Conservation (phyloP, 257 asterid genomes). For the Solanum chmielewskii region DNA sequence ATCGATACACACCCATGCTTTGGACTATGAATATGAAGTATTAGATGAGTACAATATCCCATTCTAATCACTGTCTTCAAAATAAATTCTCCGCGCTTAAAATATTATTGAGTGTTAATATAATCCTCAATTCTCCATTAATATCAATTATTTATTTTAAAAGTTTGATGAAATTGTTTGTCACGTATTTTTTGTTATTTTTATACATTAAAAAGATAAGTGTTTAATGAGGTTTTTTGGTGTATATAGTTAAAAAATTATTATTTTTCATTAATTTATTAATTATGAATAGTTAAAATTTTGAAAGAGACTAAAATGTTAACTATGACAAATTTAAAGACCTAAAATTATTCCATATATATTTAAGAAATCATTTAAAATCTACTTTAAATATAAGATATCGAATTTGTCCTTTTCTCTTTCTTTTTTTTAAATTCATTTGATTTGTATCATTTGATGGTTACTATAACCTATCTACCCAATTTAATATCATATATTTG, state of each 20-base stretch:
- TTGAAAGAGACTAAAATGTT: not conserved
- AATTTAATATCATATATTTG: not conserved
- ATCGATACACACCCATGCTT: too few species aligned
- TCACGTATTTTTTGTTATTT: too few species aligned
- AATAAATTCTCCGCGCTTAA: too few species aligned
- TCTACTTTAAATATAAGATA: not conserved
- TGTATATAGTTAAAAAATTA: too few species aligned
- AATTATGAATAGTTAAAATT: too few species aligned
- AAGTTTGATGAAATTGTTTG: too few species aligned
- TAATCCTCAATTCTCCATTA: too few species aligned
- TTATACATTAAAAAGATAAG: too few species aligned
- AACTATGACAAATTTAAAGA: not conserved
- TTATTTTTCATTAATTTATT: too few species aligned
- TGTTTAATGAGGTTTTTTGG: too few species aligned
- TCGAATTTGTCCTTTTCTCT: not conserved
- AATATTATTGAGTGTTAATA: not conserved
- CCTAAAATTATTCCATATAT: not conserved
- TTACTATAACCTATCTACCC: not conserved
- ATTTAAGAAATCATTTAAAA: not conserved
- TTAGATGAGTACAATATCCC: not conserved
- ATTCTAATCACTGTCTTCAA: too few species aligned
- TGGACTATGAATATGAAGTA: not conserved
- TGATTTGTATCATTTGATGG: not conserved
- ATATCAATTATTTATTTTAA: too few species aligned
- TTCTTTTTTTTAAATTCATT: not conserved